Base-by-base conservation (phyloP, 1,284 basidiomycete genomes). In the Boletus albobrunnescens region DNA sequence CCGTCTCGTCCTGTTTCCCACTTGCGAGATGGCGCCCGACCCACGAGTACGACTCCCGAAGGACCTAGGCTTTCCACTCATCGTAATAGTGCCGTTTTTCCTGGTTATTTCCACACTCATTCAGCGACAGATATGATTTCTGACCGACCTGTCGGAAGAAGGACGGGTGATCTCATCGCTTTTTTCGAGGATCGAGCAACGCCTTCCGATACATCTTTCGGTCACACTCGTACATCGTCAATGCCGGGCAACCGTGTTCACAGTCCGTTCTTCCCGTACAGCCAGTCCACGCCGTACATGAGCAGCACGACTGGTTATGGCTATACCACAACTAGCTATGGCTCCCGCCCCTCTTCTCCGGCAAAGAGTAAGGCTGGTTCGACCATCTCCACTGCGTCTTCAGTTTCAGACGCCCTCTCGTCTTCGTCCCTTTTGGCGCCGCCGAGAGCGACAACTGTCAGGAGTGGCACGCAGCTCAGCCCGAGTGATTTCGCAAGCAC, bases 121-220 rank as follows among this genome's bases (percentile, higher is more conserved):
- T 57, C 63, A 11, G 43, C 37, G 19, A 56, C 63, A 11, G 66
- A 69, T 33, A 3, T 55, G 32, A 47, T 51, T 4, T 51, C 62
- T 52, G 67, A 66, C 17, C 58, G 68, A 7, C 69, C 76, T 17
- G 71, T 69, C 35, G 79, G 78, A 7, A 77, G 79, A 27, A 77
- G 83, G 14, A 76, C 84, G 0, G 83, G 76, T 13, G 80, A 85
- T 49, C 73, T 89, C 35, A 84, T 86, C 36, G 84, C 87, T 0
- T 79, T 83, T 35, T 90, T 88, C 51, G 87, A 90, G 56, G 76
- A 82, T 26, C 77, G 68, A 10, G 63, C 64, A 0, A 51, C 60
- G 2, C 62, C 65, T 23, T 57, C 62, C 13, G 64, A 64, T 9
- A 53, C 61, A 0, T 60, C 67, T 5, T 60, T 56, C 19, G 56